Evolutionary conservation across 148 eudicot genomes (phyloP).

Genomic region (Agrostemma githago): DNA sequence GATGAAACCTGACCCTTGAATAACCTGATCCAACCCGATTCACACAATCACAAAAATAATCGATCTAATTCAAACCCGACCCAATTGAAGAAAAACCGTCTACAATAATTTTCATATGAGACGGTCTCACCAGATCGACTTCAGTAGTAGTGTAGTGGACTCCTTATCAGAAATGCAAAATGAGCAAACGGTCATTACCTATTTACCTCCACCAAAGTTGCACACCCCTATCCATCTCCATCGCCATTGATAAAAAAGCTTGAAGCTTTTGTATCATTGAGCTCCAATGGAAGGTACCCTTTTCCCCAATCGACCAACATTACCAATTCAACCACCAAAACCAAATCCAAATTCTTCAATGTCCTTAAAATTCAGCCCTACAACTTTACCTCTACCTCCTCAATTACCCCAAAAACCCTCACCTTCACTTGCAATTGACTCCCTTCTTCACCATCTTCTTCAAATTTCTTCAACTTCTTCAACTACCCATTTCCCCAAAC

Average conservation of each 20-base stretch:
- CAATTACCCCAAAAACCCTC: conserved; percentile 32
- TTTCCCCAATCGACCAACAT: conserved; percentile 60
- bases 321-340: conserved; percentile 49
- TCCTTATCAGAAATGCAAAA: neutral
- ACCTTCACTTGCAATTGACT: conserved; percentile 53
- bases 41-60: neutral
- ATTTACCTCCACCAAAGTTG: neutral
- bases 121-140: too few relatives aligned
- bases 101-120: neutral
- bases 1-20: too few relatives aligned
- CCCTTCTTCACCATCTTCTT: conserved; percentile 65
- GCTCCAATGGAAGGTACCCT: conserved; percentile 58
- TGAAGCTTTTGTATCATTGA: conserved; percentile 18
- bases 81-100: neutral
- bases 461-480: conserved; percentile 52
- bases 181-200: too few relatives aligned
- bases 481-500: conserved; percentile 36
- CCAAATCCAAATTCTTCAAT: neutral
- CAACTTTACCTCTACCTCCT: conserved; percentile 49
- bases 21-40: too few relatives aligned
- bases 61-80: neutral
- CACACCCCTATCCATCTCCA: neutral
- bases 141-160: neutral
- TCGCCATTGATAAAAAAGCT: neutral
- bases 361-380: conserved; percentile 45